Conservation (phyloP, 176 grass and related monocot genomes). For the Guadua angustifolia region DNA sequence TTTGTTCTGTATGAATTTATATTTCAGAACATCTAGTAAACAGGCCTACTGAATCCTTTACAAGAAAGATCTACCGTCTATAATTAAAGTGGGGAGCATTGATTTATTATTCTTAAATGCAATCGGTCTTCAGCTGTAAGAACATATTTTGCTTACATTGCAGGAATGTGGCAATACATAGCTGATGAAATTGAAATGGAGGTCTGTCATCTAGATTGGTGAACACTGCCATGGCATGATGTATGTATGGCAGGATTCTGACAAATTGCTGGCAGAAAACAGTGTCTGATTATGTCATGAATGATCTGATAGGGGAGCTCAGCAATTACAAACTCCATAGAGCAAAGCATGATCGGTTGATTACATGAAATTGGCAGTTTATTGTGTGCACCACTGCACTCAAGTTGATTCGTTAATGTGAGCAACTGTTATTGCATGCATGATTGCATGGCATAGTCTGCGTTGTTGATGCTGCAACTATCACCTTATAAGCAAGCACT, state of each 20-base stretch:
- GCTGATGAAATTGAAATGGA: neutral
- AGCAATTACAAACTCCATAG: neutral
- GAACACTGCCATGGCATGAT: neutral
- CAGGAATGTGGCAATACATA: neutral
- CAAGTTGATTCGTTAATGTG: neutral
- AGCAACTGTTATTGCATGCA: neutral
- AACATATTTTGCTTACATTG: neutral
- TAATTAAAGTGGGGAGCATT: neutral
- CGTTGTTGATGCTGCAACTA: constrained; percentile 6
- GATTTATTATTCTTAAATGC: neutral
- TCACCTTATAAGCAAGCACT: neutral
- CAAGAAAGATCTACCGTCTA: neutral
- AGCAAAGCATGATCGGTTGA: neutral
- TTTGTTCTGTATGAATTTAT: neutral
- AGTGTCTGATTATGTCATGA: neutral
- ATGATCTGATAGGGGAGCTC: neutral
- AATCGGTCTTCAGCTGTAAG: neutral
- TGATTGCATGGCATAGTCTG: neutral
- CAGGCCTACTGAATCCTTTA: neutral
- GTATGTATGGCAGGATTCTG: neutral
- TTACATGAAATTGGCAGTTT: neutral
- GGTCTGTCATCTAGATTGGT: neutral
- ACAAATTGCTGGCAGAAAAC: neutral
- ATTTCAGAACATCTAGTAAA: neutral
- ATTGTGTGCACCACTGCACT: neutral